Percentiles rank a stretch among this genome's conserved stretches.
These are phyloP conservation scores for Tuber umbilicatum DNA, from an alignment of 495 filamentous ascomycete genomes.

Conservation along the genomic window DNA sequence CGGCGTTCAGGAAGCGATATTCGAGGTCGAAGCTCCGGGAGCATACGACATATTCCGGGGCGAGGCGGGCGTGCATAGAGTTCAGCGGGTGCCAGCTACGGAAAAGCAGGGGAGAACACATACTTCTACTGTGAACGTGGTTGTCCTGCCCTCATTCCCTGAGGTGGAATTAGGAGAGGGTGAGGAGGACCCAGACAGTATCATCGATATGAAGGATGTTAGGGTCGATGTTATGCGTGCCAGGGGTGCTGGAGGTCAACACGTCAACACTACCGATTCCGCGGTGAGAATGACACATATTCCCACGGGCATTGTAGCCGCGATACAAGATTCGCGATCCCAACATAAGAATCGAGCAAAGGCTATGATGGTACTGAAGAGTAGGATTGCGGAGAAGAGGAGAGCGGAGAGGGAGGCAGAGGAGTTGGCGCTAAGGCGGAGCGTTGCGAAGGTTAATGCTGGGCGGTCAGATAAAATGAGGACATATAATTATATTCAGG, in stretches of 20 bases:
- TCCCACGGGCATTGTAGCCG: conserved; percentile 75
- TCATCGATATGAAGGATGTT: conserved; percentile 80
- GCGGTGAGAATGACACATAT: conserved; percentile 89
- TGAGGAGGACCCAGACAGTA: conserved; percentile 67
- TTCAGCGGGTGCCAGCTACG: conserved; percentile 85
- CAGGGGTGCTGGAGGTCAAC: conserved; percentile 86
- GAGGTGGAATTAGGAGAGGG: conserved; percentile 47
- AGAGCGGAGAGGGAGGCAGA: conserved; percentile 83
- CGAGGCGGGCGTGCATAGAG: conserved; percentile 89
- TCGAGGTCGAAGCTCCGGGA: conserved; percentile 71
- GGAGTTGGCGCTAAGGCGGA: conserved; percentile 62
- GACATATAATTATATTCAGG: conserved; percentile 89
- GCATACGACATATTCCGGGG: conserved; percentile 73
- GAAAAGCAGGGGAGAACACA: conserved; percentile 86
- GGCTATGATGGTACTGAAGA: conserved; percentile 78
- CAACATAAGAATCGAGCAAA: conserved; percentile 79
- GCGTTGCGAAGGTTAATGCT: conserved; percentile 69
- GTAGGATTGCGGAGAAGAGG: conserved; percentile 69
- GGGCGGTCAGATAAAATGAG: conserved; percentile 87
- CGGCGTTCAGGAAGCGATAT: conserved; percentile 70
- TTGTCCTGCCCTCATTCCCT: conserved; percentile 84
- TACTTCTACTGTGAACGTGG: conserved; percentile 82
- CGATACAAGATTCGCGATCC: conserved; percentile 87
- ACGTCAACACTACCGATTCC: conserved; percentile 96
- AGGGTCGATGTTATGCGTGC: conserved; percentile 84